Percentiles rank a stretch among this genome's conserved stretches.
Conservation (phyloP, 805 yeast species). For the Candida nitratophila region DNA sequence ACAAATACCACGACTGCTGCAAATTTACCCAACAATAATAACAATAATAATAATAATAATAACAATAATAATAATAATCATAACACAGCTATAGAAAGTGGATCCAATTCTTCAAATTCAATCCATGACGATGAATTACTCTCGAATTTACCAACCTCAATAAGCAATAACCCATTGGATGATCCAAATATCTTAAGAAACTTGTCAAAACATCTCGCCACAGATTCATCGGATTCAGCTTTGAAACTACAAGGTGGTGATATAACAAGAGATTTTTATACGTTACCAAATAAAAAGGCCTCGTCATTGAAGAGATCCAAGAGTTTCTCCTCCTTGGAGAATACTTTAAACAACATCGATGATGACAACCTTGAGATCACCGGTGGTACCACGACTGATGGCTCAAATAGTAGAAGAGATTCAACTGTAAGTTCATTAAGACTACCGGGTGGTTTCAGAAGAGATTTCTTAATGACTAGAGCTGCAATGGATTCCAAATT, state of each 20-base stretch:
- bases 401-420: slow-evolving; percentile 38
- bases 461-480: slow-evolving; percentile 48
- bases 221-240: slow-evolving; percentile 22
- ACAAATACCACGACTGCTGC: no score
- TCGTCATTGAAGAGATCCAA: slow-evolving; percentile 17
- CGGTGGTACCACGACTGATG: no score
- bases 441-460: slow-evolving; percentile 78
- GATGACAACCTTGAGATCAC: no score
- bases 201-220: slow-evolving; percentile 31
- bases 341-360: slow-evolving; percentile 5
- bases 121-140: slow-evolving; percentile 3
- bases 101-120: slow-evolving; percentile 16
- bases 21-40: no score
- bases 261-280: slow-evolving; percentile 42
- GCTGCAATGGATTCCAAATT: slow-evolving; percentile 11
- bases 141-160: no score
- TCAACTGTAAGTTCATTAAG: slow-evolving; percentile 63
- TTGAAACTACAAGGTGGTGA: slow-evolving; percentile 42
- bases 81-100: slow-evolving; percentile 3
- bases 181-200: slow-evolving; percentile 28
- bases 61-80: slow-evolving; percentile 2
- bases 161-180: slow-evolving; percentile 8
- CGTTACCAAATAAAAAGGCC: slow-evolving; percentile 11
- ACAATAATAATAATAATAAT: slow-evolving; percentile 5
- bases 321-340: slow-evolving; percentile 7